These are phyloP conservation scores for Imleria badia DNA, from an alignment of 768 basidiomycete species.

Conservation along the genomic window DNA sequence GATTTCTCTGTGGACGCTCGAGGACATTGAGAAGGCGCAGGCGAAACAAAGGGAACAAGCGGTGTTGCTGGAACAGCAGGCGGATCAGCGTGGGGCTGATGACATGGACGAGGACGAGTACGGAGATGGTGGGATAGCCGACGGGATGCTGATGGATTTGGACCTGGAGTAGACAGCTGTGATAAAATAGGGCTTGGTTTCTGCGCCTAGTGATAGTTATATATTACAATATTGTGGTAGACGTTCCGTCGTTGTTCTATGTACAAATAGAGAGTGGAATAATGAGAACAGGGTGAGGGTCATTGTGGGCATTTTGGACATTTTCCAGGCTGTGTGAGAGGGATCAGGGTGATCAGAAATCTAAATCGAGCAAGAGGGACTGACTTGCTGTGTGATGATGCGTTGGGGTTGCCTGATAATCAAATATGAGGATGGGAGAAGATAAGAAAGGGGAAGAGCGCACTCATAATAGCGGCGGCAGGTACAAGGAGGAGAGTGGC, in stretches of 20 bases:
- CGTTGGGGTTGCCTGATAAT: slow-evolving; percentile 54
- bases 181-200: neutral
- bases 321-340: slow-evolving; percentile 35
- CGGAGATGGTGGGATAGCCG: slow-evolving; percentile 64
- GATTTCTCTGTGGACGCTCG: slow-evolving; percentile 91
- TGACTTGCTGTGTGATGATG: slow-evolving; percentile 43
- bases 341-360: slow-evolving; percentile 14
- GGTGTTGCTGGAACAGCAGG: slow-evolving; percentile 40
- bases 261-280: slow-evolving; percentile 6
- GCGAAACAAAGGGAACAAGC: slow-evolving; percentile 72
- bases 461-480: slow-evolving; percentile 62
- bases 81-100: slow-evolving; percentile 24
- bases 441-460: slow-evolving; percentile 11
- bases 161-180: slow-evolving; percentile 34
- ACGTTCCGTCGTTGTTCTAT: slow-evolving; percentile 4
- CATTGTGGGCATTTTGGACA: slow-evolving; percentile 38
- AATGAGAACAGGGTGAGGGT: neutral
- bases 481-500: slow-evolving; percentile 38
- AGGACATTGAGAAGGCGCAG: slow-evolving; percentile 87
- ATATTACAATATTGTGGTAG: slow-evolving; percentile 16
- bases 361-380: slow-evolving; percentile 17
- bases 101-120: slow-evolving; percentile 56
- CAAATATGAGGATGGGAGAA: neutral
- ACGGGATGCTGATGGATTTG: slow-evolving; percentile 59
- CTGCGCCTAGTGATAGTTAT: neutral